These are phyloP conservation scores for Zoysia pacifica DNA, from an alignment of 176 grass and related monocot species.

Conservation along the genomic window DNA sequence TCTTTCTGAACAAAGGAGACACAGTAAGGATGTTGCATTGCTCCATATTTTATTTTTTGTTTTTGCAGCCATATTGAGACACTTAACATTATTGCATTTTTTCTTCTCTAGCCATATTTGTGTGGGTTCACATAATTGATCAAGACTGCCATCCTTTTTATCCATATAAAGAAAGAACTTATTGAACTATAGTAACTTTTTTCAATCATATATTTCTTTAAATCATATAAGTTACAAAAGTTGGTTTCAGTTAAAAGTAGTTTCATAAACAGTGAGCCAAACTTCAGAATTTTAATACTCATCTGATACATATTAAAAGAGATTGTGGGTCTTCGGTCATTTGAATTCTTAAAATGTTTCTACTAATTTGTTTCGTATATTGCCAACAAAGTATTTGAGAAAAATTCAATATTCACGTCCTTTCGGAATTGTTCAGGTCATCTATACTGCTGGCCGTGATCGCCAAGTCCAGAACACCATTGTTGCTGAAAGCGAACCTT, in stretches of 20 bases:
- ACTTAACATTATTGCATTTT: slow-evolving; percentile 15
- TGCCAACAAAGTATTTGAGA: slow-evolving; percentile 6
- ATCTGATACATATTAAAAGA: slow-evolving; percentile 21
- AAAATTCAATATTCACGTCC: slow-evolving; percentile 6
- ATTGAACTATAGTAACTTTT: background rate
- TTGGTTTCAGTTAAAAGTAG: background rate
- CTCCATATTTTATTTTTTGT: background rate
- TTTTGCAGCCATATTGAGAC: slow-evolving; percentile 1
- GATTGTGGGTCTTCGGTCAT: background rate
- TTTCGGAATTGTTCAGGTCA: slow-evolving; percentile 59
- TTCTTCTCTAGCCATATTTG: background rate
- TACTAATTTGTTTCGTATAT: slow-evolving; percentile 5
- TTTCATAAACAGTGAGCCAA: background rate
- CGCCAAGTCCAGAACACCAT: slow-evolving; percentile 72
- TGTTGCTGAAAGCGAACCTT: slow-evolving; percentile 73
- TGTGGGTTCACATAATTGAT: background rate
- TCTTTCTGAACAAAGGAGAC: slow-evolving; percentile 96
- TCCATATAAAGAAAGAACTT: background rate
- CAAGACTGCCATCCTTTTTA: background rate
- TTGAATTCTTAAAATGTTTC: slow-evolving; percentile 9
- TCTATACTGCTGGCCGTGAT: slow-evolving; percentile 85
- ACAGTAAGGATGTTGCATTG: slow-evolving; percentile 50
- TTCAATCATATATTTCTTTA: background rate
- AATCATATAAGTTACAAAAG: background rate
- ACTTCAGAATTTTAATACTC: background rate